phyloP scores from a whole-genome alignment of 345 rosid genomes.

The Citrus glauca region DNA sequence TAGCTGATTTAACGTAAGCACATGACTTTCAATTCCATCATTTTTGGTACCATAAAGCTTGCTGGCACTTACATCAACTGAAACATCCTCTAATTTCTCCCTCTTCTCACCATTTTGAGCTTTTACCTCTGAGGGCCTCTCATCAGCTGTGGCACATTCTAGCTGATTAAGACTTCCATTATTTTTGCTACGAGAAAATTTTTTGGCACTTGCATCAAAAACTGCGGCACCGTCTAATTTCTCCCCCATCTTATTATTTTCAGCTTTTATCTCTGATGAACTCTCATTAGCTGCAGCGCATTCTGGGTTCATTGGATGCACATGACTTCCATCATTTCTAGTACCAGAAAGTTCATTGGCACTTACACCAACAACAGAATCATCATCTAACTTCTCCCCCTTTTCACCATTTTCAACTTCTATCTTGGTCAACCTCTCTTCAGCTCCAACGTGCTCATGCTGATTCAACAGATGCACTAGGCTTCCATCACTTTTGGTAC shows the following conservation, averaged over 20 bases:
- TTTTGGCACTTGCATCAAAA: conserved; percentile 5
- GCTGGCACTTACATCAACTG: conserved; percentile 9
- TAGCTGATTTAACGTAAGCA: conserved; percentile 3
- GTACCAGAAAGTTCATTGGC: conserved; percentile 1
- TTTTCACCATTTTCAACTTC: conserved; percentile 18
- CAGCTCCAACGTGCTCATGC: background rate
- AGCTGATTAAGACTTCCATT: conserved; percentile 2
- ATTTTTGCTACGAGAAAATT: background rate
- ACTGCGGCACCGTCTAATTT: background rate
- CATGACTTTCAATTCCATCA: background rate
- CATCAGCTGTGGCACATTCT: background rate
- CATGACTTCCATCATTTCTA: background rate
- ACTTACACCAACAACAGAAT: conserved; percentile 7
- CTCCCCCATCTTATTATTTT: conserved; percentile 13
- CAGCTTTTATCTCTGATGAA: conserved; percentile 9
- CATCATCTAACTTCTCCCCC: conserved; percentile 11
- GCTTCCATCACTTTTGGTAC: background rate
- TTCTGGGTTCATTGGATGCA: background rate
- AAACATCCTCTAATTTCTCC: conserved; percentile 9
- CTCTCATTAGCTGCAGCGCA: background rate
- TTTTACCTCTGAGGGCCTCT: conserved; percentile 7
- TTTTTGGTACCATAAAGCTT: background rate
- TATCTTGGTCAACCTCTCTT: background rate
- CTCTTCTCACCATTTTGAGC: conserved; percentile 16
- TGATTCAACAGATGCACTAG: background rate